Percentiles rank a stretch among this genome's conserved stretches.
These are phyloP conservation scores for Aechmea fasciata DNA, from an alignment of 176 grass and related monocot genomes.

Conservation along the genomic window DNA sequence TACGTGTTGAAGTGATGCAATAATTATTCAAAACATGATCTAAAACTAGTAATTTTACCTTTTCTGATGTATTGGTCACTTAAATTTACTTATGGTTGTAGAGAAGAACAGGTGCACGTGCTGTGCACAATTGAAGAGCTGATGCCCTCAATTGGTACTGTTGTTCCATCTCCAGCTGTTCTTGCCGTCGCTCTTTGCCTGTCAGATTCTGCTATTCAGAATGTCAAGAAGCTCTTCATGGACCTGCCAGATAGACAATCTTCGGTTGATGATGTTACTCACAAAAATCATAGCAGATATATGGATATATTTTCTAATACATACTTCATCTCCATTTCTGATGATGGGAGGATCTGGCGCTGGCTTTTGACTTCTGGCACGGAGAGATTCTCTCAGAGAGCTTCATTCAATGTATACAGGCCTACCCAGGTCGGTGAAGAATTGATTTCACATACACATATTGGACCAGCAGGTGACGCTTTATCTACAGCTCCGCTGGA, in stretches of 20 bases:
- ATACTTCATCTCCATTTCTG: slow-evolving; percentile 69
- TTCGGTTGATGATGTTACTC: slow-evolving; percentile 15
- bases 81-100: slow-evolving; percentile 28
- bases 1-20: too few relatives aligned
- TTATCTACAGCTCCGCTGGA: slow-evolving; percentile 34
- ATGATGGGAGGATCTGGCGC: slow-evolving; percentile 94
- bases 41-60: neutral
- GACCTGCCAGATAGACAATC: slow-evolving; percentile 28
- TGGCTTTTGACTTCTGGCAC: slow-evolving; percentile 82
- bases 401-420: slow-evolving; percentile 45
- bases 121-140: slow-evolving; percentile 79
- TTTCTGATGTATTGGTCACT: slow-evolving; percentile 15
- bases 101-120: slow-evolving; percentile 76
- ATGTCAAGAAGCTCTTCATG: slow-evolving; percentile 30
- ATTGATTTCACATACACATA: slow-evolving; percentile 17
- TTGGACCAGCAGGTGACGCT: slow-evolving; percentile 41
- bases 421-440: slow-evolving; percentile 26
- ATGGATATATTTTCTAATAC: slow-evolving; percentile 15
- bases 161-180: slow-evolving; percentile 59
- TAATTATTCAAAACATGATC: neutral
- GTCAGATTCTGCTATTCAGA: slow-evolving; percentile 66
- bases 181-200: slow-evolving; percentile 76
- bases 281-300: slow-evolving; percentile 7
- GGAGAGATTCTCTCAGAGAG: slow-evolving; percentile 22
- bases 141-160: slow-evolving; percentile 86